Evolutionary conservation across 805 yeast genomes (phyloP).

Genomic region (Kuraishia piskuri): DNA sequence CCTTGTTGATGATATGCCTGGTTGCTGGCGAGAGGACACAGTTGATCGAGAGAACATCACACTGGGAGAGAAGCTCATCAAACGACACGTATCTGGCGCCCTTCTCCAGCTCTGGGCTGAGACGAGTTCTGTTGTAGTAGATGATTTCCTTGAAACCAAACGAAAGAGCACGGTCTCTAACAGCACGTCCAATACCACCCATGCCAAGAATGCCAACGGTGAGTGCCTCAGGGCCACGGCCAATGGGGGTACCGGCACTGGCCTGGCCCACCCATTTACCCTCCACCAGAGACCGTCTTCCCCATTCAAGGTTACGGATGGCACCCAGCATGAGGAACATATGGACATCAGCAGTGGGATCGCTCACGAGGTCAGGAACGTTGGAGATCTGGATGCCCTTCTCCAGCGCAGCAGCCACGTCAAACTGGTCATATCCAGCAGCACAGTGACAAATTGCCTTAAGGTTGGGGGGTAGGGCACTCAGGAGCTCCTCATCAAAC

Average conservation of each 20-base stretch:
- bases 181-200: conserved; percentile 87
- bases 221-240: conserved; percentile 70
- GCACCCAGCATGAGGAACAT: conserved; percentile 42
- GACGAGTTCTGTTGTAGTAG: conserved; percentile 61
- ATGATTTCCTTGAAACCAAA: conserved; percentile 68
- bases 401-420: conserved; percentile 29
- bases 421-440: conserved; percentile 51
- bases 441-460: conserved; percentile 40
- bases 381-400: conserved; percentile 39
- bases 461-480: conserved; percentile 26
- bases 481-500: conserved; percentile 33
- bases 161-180: conserved; percentile 61
- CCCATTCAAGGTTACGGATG: conserved; percentile 50
- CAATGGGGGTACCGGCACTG: conserved; percentile 50
- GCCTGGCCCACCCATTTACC: conserved; percentile 54
- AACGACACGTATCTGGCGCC: conserved; percentile 64
- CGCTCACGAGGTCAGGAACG: conserved; percentile 43
- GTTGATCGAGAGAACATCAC: conserved; percentile 71
- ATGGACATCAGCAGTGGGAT: conserved; percentile 50
- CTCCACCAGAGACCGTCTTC: conserved; percentile 40
- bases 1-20: conserved; percentile 56
- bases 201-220: conserved; percentile 75
- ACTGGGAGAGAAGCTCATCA: conserved; percentile 53
- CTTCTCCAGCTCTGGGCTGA: conserved; percentile 53
- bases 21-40: conserved; percentile 72